Percentiles rank a stretch among this genome's conserved stretches.
Evolutionary conservation across 2,329 filamentous ascomycete species (phyloP).

Genomic region (Cladophialophora chaetospira): DNA sequence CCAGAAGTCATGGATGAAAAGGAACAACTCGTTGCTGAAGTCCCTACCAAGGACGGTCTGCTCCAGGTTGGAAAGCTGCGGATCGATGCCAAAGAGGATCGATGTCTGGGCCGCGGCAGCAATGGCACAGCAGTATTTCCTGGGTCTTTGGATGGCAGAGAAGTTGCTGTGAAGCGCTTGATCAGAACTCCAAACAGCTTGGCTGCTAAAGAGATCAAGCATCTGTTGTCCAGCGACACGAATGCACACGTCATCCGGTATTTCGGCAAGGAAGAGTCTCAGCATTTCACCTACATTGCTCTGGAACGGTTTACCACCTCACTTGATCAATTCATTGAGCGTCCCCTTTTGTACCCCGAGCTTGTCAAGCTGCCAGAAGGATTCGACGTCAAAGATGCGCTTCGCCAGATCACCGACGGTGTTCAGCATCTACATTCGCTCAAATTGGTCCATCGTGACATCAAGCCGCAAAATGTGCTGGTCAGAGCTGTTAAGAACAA

Average conservation of each 20-base stretch:
- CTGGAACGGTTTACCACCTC: constrained; percentile 93
- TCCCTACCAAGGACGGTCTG: constrained; percentile 61
- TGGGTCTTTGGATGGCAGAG: constrained; percentile 88
- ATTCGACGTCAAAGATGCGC: constrained; percentile 72
- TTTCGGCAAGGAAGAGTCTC: constrained; percentile 84
- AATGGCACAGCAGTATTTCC: constrained; percentile 97
- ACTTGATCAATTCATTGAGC: constrained; percentile 85
- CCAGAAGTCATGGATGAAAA: constrained; percentile 32
- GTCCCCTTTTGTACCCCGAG: constrained; percentile 65
- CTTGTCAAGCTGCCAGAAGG: constrained; percentile 67
- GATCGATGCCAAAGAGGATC: constrained; percentile 56
- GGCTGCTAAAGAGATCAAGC: constrained; percentile 86
- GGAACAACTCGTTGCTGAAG: constrained; percentile 39
- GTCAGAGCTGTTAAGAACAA: constrained; percentile 58
- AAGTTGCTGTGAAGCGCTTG: constrained; percentile 96
- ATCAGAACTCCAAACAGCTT: constrained; percentile 94
- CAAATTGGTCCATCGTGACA: constrained; percentile 92
- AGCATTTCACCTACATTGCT: constrained; percentile 93
- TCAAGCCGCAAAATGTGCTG: constrained; percentile 97
- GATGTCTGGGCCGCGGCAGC: constrained; percentile 72
- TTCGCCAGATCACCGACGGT: constrained; percentile 88
- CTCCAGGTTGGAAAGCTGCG: constrained; percentile 63
- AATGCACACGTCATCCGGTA: constrained; percentile 97
- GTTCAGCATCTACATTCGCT: constrained; percentile 86
- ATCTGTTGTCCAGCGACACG: constrained; percentile 90